Evolutionary conservation across 257 asterid genomes (phyloP), one percentile per base, ranked within the genome.

Genomic region (Petrea volubilis): DNA sequence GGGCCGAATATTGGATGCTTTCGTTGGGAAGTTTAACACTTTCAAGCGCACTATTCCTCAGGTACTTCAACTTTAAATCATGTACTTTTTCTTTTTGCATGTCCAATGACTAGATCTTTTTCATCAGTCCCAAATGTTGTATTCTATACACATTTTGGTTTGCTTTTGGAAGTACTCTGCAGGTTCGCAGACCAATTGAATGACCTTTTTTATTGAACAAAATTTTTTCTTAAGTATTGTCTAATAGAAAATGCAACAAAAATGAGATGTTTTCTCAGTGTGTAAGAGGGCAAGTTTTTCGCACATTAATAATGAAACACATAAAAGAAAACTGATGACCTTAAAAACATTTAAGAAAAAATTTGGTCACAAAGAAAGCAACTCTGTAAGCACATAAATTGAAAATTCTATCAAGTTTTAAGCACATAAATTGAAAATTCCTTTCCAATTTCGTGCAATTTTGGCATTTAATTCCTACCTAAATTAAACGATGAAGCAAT

Each of bases 1-100:
- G 99, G 99, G 98, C 70, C 95, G 99, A 58, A 95, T 95, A 79
- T 78, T 95, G 90, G 99, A 95, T 77, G 99, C 99, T 78, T 95
- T 95, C 83, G 98, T 95, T 49, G 98, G 99, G 55, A 95, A 95
- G 79, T 95, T 95, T 80, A 95, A 88, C 84, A 95, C 96, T 72
- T 95, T 92, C 78, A 95, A 91, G 87, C 97, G 90, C 53, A 92
- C 92, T 53, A 92, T 95, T 83, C 99, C 99, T 12, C 99, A 95
- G 99, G 99, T 95, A 80, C 65, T 64, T 74, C 64, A 67, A 28
- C 71, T 67, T 61, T 59, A 17, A 24, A 49, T 24, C 14, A 21
- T 12, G 43, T 74, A 51, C 38, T 23, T 7, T 49, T 49, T 36
- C 51, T 28, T n/a, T 73, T 34, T 52, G 60, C 67, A 43, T 40